Percentiles rank a stretch among this genome's conserved stretches.
phyloP scores from a whole-genome alignment of 495 filamentous ascomycete species.

The Daldinia decipiens region DNA sequence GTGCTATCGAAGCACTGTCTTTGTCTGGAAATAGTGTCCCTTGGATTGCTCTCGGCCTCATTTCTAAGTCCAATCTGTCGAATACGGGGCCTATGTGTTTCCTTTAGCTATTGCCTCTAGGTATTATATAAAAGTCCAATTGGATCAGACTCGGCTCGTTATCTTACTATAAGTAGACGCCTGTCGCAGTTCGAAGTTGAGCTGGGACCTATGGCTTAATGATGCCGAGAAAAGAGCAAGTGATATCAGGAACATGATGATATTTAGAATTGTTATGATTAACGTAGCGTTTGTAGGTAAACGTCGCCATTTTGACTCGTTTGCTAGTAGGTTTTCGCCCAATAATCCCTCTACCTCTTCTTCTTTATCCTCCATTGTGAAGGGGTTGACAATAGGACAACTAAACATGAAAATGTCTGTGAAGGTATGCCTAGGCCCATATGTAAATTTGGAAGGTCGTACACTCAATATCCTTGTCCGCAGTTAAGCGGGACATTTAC shows the following conservation, averaged over 20 bases:
- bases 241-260: conserved; percentile 26
- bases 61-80: conserved; percentile 37
- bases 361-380: conserved; percentile 5
- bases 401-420: not conserved
- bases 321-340: conserved; percentile 10
- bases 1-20: conserved; percentile 41
- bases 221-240: conserved; percentile 25
- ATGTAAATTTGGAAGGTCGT: not conserved
- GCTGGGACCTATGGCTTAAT: conserved; percentile 1
- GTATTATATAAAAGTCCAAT: not conserved
- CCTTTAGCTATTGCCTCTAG: not conserved
- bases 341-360: conserved; percentile 22
- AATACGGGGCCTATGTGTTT: conserved; percentile 34
- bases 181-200: conserved; percentile 29
- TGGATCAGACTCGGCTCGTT: not conserved
- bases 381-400: not conserved
- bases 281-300: not conserved
- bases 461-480: not conserved
- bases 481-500: not conserved
- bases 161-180: conserved; percentile 36
- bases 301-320: not conserved
- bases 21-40: conserved; percentile 39
- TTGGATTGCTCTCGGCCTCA: conserved; percentile 28
- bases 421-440: not conserved
- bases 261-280: conserved; percentile 22